Base-by-base conservation (phyloP, 805 yeast species). In the Metschnikowia borealis region DNA sequence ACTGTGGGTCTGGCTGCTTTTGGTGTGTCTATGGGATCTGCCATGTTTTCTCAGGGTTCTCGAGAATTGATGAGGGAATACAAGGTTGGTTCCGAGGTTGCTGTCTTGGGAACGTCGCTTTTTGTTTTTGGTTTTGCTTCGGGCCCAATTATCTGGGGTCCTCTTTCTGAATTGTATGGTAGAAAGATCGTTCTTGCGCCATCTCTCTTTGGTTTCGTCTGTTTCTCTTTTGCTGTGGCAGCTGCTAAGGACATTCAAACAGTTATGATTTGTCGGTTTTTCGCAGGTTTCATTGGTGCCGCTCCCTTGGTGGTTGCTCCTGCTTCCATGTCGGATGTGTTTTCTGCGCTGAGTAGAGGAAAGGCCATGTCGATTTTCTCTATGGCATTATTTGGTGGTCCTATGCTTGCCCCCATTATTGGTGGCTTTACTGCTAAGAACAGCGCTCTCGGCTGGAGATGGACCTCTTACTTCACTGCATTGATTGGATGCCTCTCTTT, bases 91-190 rank as follows among this genome's bases (percentile, higher is more conserved):
- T 54, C 61, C 6, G 86, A 82, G 10, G 91, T 83, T n/a, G 85
- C 86, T 13, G 78, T 87, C 20, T 74, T 92, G 43, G 87, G 89
- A 50, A 78, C 89, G 8, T 83, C 97, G 0, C 73, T 90, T 23
- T 91, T 81, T 60, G 97, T 91, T n/a, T 67, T 89, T 38, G 98
- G 97, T 10, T 92, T 90, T 68, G 97, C 97, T 1, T 78, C 89
- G 0, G 97, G 97, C 17, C 98, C 98, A 3, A 74, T 91, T 46
- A 61, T 89, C 35, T 91, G 94, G 89, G 97, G 94, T 23, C 96
- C 96, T 4, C 64, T 87, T 35, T 84, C 92, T n/a, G 96, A 87
- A 65, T 61, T 85, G 35, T 84, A 76, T 57, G 94, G 95, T 48
- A 79, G 96, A 66, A 79, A 80, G 64, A 66, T 77, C 15, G 83